Evolutionary conservation across 768 basidiomycete genomes (phyloP).

Genomic region (Serendipita indica): DNA sequence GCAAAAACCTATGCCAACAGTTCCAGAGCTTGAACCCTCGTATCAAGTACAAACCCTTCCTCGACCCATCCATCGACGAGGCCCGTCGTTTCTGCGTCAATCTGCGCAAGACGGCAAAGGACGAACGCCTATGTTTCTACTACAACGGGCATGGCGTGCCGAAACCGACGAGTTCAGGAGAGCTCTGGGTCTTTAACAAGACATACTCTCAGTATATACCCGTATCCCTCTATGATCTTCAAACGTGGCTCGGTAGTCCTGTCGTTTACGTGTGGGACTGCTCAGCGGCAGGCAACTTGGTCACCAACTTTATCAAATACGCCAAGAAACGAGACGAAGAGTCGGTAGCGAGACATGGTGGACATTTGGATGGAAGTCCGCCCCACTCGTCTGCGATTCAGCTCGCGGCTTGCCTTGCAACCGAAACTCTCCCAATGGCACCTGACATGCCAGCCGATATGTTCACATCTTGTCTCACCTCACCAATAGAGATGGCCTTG

Average conservation of each 20-base stretch:
- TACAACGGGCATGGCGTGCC: conserved; percentile 99
- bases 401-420: conserved; percentile 82
- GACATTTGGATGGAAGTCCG: conserved; percentile 44
- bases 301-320: conserved; percentile 74
- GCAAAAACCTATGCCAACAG: conserved; percentile 83
- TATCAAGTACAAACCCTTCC: conserved; percentile 83
- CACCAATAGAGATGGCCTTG: conserved; percentile 94
- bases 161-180: conserved; percentile 83
- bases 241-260: conserved; percentile 85
- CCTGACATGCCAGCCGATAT: conserved; percentile 95
- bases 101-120: conserved; percentile 75
- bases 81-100: conserved; percentile 72
- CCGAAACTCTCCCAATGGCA: conserved; percentile 84
- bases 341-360: conserved; percentile 39
- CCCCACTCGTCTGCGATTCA: conserved; percentile 82
- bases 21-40: conserved; percentile 92
- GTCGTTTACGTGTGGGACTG: conserved; percentile 99
- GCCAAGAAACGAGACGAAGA: conserved; percentile 65
- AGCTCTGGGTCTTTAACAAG: conserved; percentile 97
- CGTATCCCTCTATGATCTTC: conserved; percentile 83
- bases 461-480: conserved; percentile 94
- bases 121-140: conserved; percentile 88
- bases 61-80: conserved; percentile 92
- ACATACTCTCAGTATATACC: conserved; percentile 98
- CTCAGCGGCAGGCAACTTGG: conserved; percentile 87